A percentile compares a stretch with the other conserved stretches of the same genome.
Evolutionary conservation across 345 rosid genomes (phyloP).

Genomic region (Raphanus raphanistrum): DNA sequence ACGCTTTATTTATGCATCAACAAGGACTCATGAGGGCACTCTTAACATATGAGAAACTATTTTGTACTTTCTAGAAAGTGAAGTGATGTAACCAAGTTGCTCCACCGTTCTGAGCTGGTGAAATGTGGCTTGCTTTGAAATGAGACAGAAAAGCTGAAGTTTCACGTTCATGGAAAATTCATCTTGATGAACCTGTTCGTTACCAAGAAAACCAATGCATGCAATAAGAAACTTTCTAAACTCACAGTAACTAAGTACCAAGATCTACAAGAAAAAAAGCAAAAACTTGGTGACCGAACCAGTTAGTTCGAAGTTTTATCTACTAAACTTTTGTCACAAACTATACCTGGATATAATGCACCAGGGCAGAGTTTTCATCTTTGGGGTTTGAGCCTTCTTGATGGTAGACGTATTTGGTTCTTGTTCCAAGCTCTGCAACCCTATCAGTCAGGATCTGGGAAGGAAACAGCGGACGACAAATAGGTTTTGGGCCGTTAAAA

Average conservation of each 20-base stretch:
- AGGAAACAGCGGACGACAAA: slow-evolving; percentile 62
- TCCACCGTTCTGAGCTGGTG: slow-evolving; percentile 1
- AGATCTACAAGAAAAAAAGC: background rate
- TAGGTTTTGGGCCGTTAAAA: slow-evolving; percentile 55
- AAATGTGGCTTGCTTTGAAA: background rate
- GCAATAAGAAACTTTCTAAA: background rate
- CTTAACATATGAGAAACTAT: background rate
- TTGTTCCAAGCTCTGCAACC: slow-evolving; percentile 59
- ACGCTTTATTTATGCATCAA: background rate
- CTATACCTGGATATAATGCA: slow-evolving; percentile 87
- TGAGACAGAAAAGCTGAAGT: slow-evolving; percentile 2
- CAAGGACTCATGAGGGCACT: background rate
- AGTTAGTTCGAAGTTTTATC: background rate
- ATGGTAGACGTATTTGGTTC: slow-evolving; percentile 55
- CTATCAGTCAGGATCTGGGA: slow-evolving; percentile 70
- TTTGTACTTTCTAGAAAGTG: background rate
- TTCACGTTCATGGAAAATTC: slow-evolving; percentile 39
- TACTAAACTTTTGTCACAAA: background rate
- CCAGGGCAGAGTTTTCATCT: slow-evolving; percentile 75
- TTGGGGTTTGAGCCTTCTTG: slow-evolving; percentile 67
- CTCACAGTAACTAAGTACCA: background rate
- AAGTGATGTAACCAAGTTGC: slow-evolving; percentile 12
- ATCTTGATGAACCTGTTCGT: slow-evolving; percentile 77
- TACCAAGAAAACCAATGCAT: background rate
- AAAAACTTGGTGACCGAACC: background rate